Percentiles rank a stretch among this genome's conserved stretches.
Evolutionary conservation across 2,329 filamentous ascomycete genomes (phyloP).

Genomic region (Fusarium solani-melongenae): DNA sequence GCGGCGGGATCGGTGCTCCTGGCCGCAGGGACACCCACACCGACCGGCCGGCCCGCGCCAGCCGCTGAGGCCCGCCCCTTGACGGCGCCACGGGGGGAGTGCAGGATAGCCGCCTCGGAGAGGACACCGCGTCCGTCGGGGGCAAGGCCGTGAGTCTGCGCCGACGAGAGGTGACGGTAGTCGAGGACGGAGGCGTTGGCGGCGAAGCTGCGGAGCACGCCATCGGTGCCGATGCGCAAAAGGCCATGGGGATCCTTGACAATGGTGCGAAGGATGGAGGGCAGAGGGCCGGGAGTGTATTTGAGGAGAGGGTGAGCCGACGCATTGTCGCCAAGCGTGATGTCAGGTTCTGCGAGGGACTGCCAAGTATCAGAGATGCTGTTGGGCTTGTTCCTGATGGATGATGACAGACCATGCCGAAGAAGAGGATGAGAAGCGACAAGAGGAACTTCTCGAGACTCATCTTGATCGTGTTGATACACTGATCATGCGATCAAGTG

Average conservation of each 20-base stretch:
- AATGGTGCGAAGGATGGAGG: constrained; percentile 1
- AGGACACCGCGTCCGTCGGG: constrained; percentile 3
- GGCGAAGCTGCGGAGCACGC: constrained; percentile 16
- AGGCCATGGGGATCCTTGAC: constrained; percentile 6
- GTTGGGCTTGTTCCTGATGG: neutral
- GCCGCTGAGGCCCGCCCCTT: neutral
- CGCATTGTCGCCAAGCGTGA: neutral
- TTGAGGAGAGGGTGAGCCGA: constrained; percentile 4
- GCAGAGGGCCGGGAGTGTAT: constrained; percentile 1
- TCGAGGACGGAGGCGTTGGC: constrained; percentile 12
- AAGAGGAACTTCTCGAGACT: neutral
- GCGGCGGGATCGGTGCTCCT: constrained; percentile 1
- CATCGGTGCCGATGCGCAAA: neutral
- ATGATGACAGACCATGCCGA: neutral
- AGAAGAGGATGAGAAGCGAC: neutral
- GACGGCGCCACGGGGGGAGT: neutral
- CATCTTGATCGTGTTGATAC: neutral
- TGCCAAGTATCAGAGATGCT: neutral
- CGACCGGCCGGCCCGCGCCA: neutral
- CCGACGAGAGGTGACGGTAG: neutral
- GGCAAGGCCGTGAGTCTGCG: neutral
- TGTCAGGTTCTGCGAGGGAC: neutral
- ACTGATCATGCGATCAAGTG: neutral
- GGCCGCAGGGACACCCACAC: neutral
- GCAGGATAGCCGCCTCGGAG: neutral